A percentile compares a stretch with the other conserved stretches of the same genome.
Evolutionary conservation across 148 eudicot species (phyloP).

Genomic region (Fagopyrum esculentum): DNA sequence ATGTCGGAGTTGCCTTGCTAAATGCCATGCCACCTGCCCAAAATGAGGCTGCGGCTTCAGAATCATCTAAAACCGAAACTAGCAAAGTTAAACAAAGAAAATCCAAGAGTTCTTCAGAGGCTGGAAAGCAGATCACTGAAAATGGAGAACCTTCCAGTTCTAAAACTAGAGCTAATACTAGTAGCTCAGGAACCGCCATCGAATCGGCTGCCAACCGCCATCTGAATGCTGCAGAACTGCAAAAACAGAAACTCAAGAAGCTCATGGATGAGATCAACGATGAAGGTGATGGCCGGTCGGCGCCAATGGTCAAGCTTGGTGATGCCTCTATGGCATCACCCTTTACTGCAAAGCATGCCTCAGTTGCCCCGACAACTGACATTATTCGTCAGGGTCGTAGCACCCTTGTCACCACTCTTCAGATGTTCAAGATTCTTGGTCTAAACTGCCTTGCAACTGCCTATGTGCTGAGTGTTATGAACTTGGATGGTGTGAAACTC

Average conservation of each 20-base stretch:
- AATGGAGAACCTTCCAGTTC: constrained; percentile 41
- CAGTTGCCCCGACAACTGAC: constrained; percentile 73
- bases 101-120: constrained; percentile 39
- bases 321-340: constrained; percentile 99
- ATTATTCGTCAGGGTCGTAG: constrained; percentile 93
- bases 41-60: constrained; percentile 33
- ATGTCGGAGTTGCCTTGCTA: constrained; percentile 83
- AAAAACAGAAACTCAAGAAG: constrained; percentile 71
- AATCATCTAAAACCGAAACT: constrained; percentile 39
- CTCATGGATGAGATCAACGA: constrained; percentile 83
- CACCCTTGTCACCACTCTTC: constrained; percentile 90
- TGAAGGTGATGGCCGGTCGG: constrained; percentile 73
- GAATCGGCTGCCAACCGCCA: constrained; percentile 46
- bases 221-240: constrained; percentile 66
- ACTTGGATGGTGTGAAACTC: constrained; percentile 85
- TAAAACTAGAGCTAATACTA: constrained; percentile 31
- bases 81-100: constrained; percentile 54
- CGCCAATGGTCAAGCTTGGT: constrained; percentile 85
- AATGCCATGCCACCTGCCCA: constrained; percentile 64
- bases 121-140: constrained; percentile 24
- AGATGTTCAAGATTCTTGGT: constrained; percentile 95
- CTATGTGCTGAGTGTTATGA: constrained; percentile 87
- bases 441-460: constrained; percentile 95
- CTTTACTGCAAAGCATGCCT: constrained; percentile 91
- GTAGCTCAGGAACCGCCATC: constrained; percentile 35